These are phyloP conservation scores for Stevia rebaudiana DNA, from an alignment of 140 eudicot genomes.

Conservation along the genomic window DNA sequence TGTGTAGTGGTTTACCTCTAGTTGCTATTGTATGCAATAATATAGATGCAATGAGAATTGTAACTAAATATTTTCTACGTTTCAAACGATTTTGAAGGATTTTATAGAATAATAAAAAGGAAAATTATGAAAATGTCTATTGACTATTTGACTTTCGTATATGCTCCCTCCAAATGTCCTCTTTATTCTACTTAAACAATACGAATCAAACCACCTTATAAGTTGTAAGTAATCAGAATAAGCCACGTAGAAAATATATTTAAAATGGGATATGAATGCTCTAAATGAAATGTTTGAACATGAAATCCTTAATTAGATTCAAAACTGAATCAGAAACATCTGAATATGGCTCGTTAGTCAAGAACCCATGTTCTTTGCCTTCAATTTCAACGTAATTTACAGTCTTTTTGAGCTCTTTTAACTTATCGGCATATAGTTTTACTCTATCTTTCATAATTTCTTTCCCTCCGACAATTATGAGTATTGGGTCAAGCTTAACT, in stretches of 20 bases:
- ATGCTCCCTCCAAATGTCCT: no score
- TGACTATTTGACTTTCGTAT: no score
- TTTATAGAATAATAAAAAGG: no score
- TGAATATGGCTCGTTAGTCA: conserved; percentile 54
- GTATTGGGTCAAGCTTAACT: conserved; percentile 56
- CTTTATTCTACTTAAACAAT: no score
- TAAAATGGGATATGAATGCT: no score
- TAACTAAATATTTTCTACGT: not conserved
- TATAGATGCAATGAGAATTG: not conserved
- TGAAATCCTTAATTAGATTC: conserved; percentile 37
- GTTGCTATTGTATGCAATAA: not conserved
- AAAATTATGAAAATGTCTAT: no score
- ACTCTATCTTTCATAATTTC: conserved; percentile 68
- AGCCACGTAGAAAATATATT: no score
- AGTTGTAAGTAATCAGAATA: no score
- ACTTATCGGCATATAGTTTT: conserved; percentile 39
- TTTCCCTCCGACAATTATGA: conserved; percentile 48
- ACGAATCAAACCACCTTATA: no score
- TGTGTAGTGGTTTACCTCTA: conserved; percentile 6
- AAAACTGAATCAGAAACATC: conserved; percentile 38
- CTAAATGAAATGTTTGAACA: no score
- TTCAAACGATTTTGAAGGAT: not conserved
- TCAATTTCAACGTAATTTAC: conserved; percentile 54
- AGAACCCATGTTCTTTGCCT: conserved; percentile 79
- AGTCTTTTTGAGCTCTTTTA: conserved; percentile 49